Evolutionary conservation across 108 stramenopile species (phyloP).

Genomic region (Cyclostephanos invisitatus): DNA sequence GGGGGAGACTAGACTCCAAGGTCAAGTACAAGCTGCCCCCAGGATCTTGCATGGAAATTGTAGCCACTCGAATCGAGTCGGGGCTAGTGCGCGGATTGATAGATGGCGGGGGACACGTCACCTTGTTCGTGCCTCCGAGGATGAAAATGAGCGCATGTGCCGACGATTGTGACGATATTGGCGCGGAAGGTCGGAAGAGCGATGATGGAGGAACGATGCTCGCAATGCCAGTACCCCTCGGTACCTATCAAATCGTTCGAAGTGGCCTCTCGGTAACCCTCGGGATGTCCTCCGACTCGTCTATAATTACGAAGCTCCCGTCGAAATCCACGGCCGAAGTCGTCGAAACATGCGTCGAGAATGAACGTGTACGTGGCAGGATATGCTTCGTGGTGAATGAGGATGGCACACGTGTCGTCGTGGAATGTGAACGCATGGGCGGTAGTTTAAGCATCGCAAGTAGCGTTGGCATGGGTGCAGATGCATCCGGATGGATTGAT

Average conservation of each 20-base stretch:
- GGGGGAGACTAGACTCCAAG: constrained; percentile 41
- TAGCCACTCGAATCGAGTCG: constrained; percentile 41
- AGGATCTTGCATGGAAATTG: constrained; percentile 41
- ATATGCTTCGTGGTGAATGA: constrained; percentile 21
- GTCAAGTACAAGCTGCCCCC: constrained; percentile 28
- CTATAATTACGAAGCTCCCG: constrained; percentile 24
- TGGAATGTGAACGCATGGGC: constrained; percentile 4
- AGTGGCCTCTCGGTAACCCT: constrained; percentile 29
- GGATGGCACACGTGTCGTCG: constrained; percentile 17
- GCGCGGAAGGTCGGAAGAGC: constrained; percentile 1
- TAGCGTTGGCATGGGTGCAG: neutral
- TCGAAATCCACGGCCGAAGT: constrained; percentile 35
- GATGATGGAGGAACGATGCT: constrained; percentile 26
- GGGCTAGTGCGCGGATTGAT: constrained; percentile 43
- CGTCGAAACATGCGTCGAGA: constrained; percentile 42
- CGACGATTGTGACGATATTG: neutral
- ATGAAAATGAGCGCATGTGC: constrained; percentile 1
- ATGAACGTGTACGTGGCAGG: constrained; percentile 40
- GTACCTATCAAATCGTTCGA: constrained; percentile 37
- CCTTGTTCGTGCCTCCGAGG: constrained; percentile 21
- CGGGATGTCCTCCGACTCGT: constrained; percentile 26
- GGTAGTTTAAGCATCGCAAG: neutral
- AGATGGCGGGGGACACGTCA: constrained; percentile 37
- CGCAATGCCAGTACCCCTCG: constrained; percentile 47
- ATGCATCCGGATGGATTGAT: constrained; percentile 40